phyloP scores from a whole-genome alignment of 352 stramenopile species.

The Globisporangium rhizosaccharum region DNA sequence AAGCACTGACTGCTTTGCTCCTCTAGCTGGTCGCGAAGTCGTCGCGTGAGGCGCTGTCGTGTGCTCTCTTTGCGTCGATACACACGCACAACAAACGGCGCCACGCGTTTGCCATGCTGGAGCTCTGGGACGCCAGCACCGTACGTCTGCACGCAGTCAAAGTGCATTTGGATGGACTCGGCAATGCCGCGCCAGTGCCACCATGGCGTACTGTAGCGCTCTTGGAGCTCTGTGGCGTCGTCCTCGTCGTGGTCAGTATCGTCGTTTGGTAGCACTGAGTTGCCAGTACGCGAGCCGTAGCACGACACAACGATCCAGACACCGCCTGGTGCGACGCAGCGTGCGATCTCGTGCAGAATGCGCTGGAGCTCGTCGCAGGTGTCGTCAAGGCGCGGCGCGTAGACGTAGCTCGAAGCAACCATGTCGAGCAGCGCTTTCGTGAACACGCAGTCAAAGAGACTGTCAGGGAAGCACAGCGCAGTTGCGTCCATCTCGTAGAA shows the following conservation, averaged over 20 bases:
- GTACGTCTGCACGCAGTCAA: constrained; percentile 12
- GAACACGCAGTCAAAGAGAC: constrained; percentile 22
- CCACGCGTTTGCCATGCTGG: constrained; percentile 2
- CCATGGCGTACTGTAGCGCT: constrained; percentile 14
- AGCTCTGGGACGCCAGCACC: constrained; percentile 13
- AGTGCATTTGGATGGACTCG: constrained; percentile 6
- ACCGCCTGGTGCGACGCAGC: constrained; percentile 25
- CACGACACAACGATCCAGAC: constrained; percentile 19
- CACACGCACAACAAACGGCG: constrained; percentile 18
- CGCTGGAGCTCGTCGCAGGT: constrained; percentile 10
- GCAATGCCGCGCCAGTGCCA: constrained; percentile 18
- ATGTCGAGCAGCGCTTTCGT: constrained; percentile 25
- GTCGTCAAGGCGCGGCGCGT: background rate
- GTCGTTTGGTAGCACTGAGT: background rate
- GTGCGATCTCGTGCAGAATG: constrained; percentile 16
- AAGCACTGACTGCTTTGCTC: background rate
- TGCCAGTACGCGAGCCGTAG: background rate
- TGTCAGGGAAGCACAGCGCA: constrained; percentile 17
- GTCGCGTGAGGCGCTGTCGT: constrained; percentile 8
- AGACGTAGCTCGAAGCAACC: constrained; percentile 13
- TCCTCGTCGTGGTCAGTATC: background rate
- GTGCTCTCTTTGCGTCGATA: constrained; percentile 19
- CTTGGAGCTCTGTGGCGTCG: background rate
- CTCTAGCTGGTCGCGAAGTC: constrained; percentile 9
- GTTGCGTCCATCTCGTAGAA: constrained; percentile 17